Percentiles rank a stretch among this genome's conserved stretches.
phyloP scores from a whole-genome alignment of 208 protist genomes.

The Wallacemonas sp. region DNA sequence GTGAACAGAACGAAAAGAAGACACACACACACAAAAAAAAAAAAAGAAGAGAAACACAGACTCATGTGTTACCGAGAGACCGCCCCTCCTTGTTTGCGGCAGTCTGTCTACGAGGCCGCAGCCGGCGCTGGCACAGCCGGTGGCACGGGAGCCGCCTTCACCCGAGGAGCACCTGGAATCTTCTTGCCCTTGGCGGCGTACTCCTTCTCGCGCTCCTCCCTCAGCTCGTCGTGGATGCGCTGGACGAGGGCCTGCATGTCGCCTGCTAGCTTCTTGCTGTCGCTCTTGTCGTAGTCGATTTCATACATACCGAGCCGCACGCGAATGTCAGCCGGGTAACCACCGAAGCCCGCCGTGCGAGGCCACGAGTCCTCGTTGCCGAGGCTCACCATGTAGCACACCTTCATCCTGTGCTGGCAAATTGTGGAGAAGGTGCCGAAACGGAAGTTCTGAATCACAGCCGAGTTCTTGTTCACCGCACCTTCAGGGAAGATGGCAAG shows the following conservation, averaged over 20 bases:
- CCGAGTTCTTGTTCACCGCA: conserved; percentile 51
- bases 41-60: background rate
- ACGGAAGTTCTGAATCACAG: conserved; percentile 47
- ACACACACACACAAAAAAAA: background rate
- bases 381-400: conserved; percentile 50
- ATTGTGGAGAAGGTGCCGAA: conserved; percentile 59
- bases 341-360: conserved; percentile 27
- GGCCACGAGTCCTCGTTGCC: conserved; percentile 63
- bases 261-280: conserved; percentile 26
- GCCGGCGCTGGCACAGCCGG: background rate
- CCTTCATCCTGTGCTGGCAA: conserved; percentile 38
- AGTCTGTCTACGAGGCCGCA: background rate
- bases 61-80: background rate
- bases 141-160: background rate
- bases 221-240: conserved; percentile 35
- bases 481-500: conserved; percentile 65
- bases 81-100: background rate
- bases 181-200: conserved; percentile 3
- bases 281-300: conserved; percentile 32
- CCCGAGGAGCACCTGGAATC: background rate
- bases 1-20: background rate
- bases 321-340: conserved; percentile 44
- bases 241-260: conserved; percentile 37
- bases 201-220: conserved; percentile 16
- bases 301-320: conserved; percentile 32